These are phyloP conservation scores for Globisporangium sylvaticum DNA, from an alignment of 352 stramenopile genomes.

Conservation along the genomic window DNA sequence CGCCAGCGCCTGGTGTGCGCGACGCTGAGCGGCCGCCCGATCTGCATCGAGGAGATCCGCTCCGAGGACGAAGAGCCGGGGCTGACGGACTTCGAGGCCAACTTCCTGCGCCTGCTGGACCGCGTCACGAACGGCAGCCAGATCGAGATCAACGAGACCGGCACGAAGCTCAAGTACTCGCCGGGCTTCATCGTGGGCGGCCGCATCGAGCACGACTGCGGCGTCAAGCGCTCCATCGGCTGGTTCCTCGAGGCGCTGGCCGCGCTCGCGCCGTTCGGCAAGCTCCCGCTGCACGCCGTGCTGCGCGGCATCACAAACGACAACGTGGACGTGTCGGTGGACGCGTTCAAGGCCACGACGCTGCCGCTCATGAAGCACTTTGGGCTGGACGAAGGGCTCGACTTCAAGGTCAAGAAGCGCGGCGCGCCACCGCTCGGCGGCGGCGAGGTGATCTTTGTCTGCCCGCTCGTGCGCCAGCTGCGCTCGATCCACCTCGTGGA, in stretches of 20 bases:
- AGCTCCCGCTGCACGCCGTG: constrained; percentile 92
- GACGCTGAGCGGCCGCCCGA: constrained; percentile 88
- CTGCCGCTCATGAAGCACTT: constrained; percentile 95
- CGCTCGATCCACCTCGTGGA: constrained; percentile 94
- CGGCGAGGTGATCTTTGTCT: constrained; percentile 92
- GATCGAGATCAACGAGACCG: constrained; percentile 99
- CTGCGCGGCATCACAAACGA: constrained; percentile 96
- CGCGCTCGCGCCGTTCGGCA: constrained; percentile 96
- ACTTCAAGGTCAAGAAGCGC: constrained; percentile 89
- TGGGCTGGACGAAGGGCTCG: constrained; percentile 90
- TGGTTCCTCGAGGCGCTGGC: constrained; percentile 99
- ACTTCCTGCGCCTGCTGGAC: constrained; percentile 96
- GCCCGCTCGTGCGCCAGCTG: constrained; percentile 93
- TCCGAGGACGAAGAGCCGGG: constrained; percentile 93
- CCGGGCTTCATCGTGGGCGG: constrained; percentile 96
- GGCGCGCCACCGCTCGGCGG: constrained; percentile 84
- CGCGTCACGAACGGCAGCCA: constrained; percentile 96
- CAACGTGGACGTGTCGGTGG: constrained; percentile 87
- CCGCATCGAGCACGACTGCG: constrained; percentile 94
- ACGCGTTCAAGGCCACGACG: constrained; percentile 94
- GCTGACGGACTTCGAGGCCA: constrained; percentile 95
- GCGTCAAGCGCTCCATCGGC: constrained; percentile 87
- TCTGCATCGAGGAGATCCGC: constrained; percentile 96
- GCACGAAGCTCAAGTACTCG: constrained; percentile 95
- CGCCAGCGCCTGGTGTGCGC: constrained; percentile 91